phyloP scores from a whole-genome alignment of 1,284 basidiomycete genomes.

The Fomitiporia mediterranea region DNA sequence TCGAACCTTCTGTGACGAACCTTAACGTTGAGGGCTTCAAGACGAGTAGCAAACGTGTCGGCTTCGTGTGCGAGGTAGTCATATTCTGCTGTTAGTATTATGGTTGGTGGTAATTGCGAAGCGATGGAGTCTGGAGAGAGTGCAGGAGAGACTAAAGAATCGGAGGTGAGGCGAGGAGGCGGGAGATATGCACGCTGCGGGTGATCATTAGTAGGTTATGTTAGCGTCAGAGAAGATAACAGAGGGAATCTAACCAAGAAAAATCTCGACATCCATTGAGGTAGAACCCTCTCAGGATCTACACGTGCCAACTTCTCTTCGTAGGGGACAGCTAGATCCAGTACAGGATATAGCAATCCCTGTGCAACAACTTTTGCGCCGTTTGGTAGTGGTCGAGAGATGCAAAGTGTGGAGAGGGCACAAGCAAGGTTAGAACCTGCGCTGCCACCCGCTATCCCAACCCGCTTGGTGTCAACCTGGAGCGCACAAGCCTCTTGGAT shows the following conservation, averaged over 20 bases:
- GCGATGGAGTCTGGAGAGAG: slow-evolving; percentile 22
- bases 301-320: slow-evolving; percentile 24
- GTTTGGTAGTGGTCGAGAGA: slow-evolving; percentile 19
- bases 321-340: slow-evolving; percentile 25
- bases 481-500: not conserved
- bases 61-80: slow-evolving; percentile 27
- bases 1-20: slow-evolving; percentile 23
- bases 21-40: slow-evolving; percentile 18
- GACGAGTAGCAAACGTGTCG: slow-evolving; percentile 23
- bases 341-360: slow-evolving; percentile 24
- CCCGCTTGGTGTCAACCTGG: slow-evolving; percentile 22
- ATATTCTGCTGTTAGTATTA: slow-evolving; percentile 26
- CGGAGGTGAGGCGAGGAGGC: slow-evolving; percentile 19
- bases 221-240: not conserved
- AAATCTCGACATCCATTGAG: slow-evolving; percentile 25
- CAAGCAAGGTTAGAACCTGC: slow-evolving; percentile 27
- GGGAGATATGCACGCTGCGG: slow-evolving; percentile 23
- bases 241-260: slow-evolving; percentile 18
- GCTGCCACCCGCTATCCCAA: slow-evolving; percentile 25
- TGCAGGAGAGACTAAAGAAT: slow-evolving; percentile 25
- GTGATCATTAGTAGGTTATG: not conserved
- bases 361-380: slow-evolving; percentile 20
- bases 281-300: slow-evolving; percentile 24
- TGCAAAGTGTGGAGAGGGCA: slow-evolving; percentile 20
- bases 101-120: slow-evolving; percentile 23